Conservation (phyloP, 306 rosid species). For the Castanopsis chinensis region DNA sequence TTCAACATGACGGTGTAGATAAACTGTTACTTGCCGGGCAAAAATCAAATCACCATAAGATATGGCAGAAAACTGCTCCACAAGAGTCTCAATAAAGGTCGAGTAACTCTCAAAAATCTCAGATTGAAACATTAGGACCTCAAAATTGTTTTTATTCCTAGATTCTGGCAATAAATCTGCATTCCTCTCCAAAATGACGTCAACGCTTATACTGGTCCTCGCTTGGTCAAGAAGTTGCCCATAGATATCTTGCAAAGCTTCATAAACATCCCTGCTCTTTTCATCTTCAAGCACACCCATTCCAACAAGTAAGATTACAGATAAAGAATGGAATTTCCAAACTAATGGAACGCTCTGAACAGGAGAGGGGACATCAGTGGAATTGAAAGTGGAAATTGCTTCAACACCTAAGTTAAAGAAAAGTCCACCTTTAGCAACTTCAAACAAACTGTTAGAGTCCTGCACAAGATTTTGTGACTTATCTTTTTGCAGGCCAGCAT, state of each 20-base stretch:
- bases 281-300: slow-evolving; percentile 78
- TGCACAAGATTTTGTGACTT: slow-evolving; percentile 30
- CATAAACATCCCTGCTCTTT: slow-evolving; percentile 63
- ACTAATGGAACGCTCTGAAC: slow-evolving; percentile 66
- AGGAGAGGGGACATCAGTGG: slow-evolving; percentile 53
- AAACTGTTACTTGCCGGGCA: slow-evolving; percentile 87
- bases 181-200: slow-evolving; percentile 4
- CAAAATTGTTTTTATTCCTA: slow-evolving; percentile 37
- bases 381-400: slow-evolving; percentile 63
- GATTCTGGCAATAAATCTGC: slow-evolving; percentile 13
- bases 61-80: slow-evolving; percentile 83
- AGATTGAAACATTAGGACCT: slow-evolving; percentile 64
- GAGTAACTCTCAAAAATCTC: slow-evolving; percentile 77
- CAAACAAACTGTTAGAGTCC: slow-evolving; percentile 47
- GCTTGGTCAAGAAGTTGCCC: slow-evolving; percentile 68
- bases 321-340: slow-evolving; percentile 89
- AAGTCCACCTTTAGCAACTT: slow-evolving; percentile 75
- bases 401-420: slow-evolving; percentile 85
- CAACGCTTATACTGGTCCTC: slow-evolving; percentile 33
- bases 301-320: slow-evolving; percentile 78
- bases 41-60: slow-evolving; percentile 82
- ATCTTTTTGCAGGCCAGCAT: slow-evolving; percentile 43
- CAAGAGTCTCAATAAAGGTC: slow-evolving; percentile 73
- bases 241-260: slow-evolving; percentile 83
- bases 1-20: slow-evolving; percentile 76